A percentile compares a stretch with the other conserved stretches of the same genome.
Evolutionary conservation across 176 grass and related monocot species (phyloP).

Genomic region (Aegilops bicornis): DNA sequence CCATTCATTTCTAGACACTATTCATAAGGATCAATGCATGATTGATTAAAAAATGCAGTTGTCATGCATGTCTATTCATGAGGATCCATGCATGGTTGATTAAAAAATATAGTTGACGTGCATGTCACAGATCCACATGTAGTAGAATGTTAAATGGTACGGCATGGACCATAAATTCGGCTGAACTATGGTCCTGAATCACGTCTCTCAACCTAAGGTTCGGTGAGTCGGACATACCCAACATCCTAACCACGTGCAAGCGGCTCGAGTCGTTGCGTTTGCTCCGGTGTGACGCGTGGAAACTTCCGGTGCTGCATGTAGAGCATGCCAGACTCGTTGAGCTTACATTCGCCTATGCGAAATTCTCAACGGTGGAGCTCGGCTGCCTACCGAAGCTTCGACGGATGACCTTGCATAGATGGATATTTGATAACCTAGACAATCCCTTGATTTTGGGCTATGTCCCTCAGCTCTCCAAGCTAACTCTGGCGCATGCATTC

Average conservation of each 20-base stretch:
- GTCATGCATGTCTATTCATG: no score
- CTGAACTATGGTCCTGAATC: no score
- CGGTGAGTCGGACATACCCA: background rate
- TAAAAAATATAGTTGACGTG: no score
- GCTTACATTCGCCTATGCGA: background rate
- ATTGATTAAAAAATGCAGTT: no score
- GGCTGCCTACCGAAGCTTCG: background rate
- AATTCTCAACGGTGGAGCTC: background rate
- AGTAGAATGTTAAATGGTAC: no score
- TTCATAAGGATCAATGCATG: no score
- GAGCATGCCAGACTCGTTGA: background rate
- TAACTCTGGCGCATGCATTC: no score
- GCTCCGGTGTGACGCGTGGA: rapidly evolving
- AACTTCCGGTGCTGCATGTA: background rate
- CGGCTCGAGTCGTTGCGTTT: background rate
- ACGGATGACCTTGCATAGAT: background rate
- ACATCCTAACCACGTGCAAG: background rate
- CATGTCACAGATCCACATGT: no score
- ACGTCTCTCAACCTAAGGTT: background rate
- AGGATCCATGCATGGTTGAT: no score
- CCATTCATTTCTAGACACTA: no score
- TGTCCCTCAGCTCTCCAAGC: no score
- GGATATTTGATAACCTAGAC: background rate
- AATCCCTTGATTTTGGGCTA: background rate
- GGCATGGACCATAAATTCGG: no score